Conservation (phyloP, 257 asterid species). For the Fraxinus anomala region DNA sequence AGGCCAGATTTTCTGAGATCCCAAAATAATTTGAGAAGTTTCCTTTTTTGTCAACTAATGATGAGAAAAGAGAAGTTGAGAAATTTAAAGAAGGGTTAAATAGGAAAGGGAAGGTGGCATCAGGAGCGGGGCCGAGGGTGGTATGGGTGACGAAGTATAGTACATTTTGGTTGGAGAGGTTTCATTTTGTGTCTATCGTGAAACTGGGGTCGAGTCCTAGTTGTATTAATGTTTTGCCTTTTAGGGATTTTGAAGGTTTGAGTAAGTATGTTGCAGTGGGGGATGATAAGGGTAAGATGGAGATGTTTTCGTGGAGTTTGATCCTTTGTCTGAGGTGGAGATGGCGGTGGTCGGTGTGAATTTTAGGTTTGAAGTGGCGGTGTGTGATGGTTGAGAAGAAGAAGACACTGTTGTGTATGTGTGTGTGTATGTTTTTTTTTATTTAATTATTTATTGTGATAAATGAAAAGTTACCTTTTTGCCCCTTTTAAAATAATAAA, state of each 20-base stretch:
- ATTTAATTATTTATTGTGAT: too few relatives aligned
- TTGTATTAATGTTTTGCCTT: slow-evolving; percentile 68
- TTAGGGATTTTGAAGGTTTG: slow-evolving; percentile 71
- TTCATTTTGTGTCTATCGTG: slow-evolving; percentile 88
- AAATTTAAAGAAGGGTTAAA: slow-evolving; percentile 24
- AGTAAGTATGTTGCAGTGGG: slow-evolving; percentile 84
- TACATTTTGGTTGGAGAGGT: slow-evolving; percentile 86
- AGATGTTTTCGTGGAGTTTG: slow-evolving; percentile 64
- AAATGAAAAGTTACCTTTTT: too few relatives aligned
- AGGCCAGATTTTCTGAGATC: slow-evolving; percentile 47
- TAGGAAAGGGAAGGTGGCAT: slow-evolving; percentile 34
- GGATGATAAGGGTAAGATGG: slow-evolving; percentile 76
- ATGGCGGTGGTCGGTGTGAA: not conserved
- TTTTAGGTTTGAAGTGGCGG: too few relatives aligned
- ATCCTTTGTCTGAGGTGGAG: slow-evolving; percentile 33
- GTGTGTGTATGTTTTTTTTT: too few relatives aligned
- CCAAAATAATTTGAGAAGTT: slow-evolving; percentile 26
- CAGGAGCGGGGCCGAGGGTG: slow-evolving; percentile 29
- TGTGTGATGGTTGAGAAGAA: too few relatives aligned
- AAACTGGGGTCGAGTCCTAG: slow-evolving; percentile 67
- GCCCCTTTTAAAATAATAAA: too few relatives aligned
- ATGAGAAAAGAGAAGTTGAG: slow-evolving; percentile 29
- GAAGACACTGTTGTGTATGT: too few relatives aligned
- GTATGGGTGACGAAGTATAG: slow-evolving; percentile 64
- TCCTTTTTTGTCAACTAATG: slow-evolving; percentile 9